phyloP scores from a whole-genome alignment of 2,329 filamentous ascomycete genomes.

The Diaporthe aspalathi region DNA sequence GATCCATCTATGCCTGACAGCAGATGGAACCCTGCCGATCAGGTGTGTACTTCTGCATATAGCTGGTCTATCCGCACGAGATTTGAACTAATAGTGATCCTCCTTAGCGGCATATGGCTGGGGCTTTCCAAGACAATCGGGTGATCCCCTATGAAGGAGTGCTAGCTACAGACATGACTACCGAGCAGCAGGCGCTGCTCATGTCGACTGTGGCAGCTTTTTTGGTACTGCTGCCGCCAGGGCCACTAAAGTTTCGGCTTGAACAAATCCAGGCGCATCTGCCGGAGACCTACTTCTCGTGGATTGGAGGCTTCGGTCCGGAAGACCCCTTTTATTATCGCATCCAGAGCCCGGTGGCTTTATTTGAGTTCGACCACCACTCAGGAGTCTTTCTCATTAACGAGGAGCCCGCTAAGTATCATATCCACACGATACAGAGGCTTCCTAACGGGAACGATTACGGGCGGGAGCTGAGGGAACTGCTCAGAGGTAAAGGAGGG shows the following conservation, averaged over 20 bases:
- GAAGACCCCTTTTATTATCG: slow-evolving; percentile 81
- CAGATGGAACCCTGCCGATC: slow-evolving; percentile 84
- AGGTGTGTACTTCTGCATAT: slow-evolving; percentile 48
- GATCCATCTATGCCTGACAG: slow-evolving; percentile 75
- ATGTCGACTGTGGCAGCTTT: slow-evolving; percentile 71
- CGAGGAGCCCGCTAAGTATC: slow-evolving; percentile 78
- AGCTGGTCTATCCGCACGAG: no score
- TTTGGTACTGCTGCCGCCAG: slow-evolving; percentile 72
- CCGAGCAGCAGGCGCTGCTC: slow-evolving; percentile 64
- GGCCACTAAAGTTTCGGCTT: slow-evolving; percentile 66
- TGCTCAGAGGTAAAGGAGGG: slow-evolving; percentile 44
- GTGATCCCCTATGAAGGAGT: slow-evolving; percentile 80
- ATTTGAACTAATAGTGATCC: not conserved
- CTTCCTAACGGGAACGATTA: slow-evolving; percentile 83
- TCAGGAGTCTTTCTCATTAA: slow-evolving; percentile 82
- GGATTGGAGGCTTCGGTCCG: slow-evolving; percentile 78
- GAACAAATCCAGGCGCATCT: slow-evolving; percentile 66
- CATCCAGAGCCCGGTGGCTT: slow-evolving; percentile 79
- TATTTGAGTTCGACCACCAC: slow-evolving; percentile 84
- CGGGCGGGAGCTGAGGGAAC: slow-evolving; percentile 63
- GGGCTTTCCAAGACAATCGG: slow-evolving; percentile 82
- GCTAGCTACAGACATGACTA: slow-evolving; percentile 60
- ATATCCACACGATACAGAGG: slow-evolving; percentile 79
- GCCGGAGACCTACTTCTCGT: slow-evolving; percentile 79
- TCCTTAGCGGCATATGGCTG: slow-evolving; percentile 72